phyloP scores from a whole-genome alignment of 352 stramenopile genomes.

The Globisporangium orthogonon region DNA sequence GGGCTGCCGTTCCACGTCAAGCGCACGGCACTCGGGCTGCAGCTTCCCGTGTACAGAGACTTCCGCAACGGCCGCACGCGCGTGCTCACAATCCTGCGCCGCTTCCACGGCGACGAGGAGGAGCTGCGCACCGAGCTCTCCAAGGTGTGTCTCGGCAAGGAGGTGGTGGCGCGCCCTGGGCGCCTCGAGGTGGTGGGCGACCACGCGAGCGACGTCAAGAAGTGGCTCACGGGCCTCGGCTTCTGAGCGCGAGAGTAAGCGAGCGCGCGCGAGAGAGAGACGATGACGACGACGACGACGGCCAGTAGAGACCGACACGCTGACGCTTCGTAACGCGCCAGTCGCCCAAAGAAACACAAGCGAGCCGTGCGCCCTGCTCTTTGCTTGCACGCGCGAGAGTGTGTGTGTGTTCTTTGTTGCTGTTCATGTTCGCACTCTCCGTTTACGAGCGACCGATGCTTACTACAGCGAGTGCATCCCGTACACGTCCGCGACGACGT shows the following conservation, averaged over 20 bases:
- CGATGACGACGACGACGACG: slow-evolving; percentile 6
- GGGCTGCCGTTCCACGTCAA: slow-evolving; percentile 74
- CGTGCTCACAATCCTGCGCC: slow-evolving; percentile 80
- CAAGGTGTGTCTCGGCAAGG: slow-evolving; percentile 79
- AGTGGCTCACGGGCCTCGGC: slow-evolving; percentile 80
- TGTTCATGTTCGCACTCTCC: no score
- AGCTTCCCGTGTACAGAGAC: slow-evolving; percentile 85
- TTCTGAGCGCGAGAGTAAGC: slow-evolving; percentile 38
- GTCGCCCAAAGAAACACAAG: background rate
- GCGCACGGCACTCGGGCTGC: slow-evolving; percentile 68
- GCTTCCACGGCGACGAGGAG: slow-evolving; percentile 74
- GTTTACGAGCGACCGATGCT: background rate
- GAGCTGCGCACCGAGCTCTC: slow-evolving; percentile 75
- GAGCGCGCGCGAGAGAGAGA: slow-evolving; percentile 1
- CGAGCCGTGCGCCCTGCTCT: background rate
- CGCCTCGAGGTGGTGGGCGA: slow-evolving; percentile 78
- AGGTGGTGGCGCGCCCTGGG: slow-evolving; percentile 57
- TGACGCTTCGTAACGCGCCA: slow-evolving; percentile 2
- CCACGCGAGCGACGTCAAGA: slow-evolving; percentile 61
- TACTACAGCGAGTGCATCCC: slow-evolving; percentile 75
- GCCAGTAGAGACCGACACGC: background rate
- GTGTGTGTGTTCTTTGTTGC: no score
- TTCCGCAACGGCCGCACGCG: slow-evolving; percentile 82
- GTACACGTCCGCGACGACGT: slow-evolving; percentile 74
- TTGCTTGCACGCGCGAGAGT: background rate